Conservation (phyloP, 176 grass and related monocot species). For the Otatea glauca region DNA sequence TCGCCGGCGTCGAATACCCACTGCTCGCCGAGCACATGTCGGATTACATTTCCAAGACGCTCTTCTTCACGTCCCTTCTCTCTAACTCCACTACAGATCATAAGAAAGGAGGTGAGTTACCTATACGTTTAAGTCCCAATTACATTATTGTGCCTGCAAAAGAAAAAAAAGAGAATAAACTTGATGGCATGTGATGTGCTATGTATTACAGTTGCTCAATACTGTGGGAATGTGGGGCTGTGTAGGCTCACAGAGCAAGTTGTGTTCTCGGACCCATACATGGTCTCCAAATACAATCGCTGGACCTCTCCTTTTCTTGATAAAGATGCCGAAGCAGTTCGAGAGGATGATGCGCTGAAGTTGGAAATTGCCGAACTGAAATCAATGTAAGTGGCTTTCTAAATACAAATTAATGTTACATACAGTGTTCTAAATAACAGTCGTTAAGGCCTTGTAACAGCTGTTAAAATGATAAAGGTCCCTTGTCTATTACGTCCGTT, state of each 20-base stretch:
- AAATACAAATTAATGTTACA: background rate
- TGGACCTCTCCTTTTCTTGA: conserved; percentile 87
- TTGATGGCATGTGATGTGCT: background rate
- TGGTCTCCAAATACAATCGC: conserved; percentile 65
- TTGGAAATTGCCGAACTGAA: conserved; percentile 77
- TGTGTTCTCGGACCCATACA: conserved; percentile 90
- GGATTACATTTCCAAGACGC: conserved; percentile 77
- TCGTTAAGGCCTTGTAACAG: no score
- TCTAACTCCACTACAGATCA: conserved; percentile 79
- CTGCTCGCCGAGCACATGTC: conserved; percentile 82
- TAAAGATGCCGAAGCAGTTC: conserved; percentile 70
- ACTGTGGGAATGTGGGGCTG: conserved; percentile 83
- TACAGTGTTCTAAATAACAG: background rate
- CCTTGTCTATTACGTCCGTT: no score
- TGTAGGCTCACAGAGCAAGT: conserved; percentile 92
- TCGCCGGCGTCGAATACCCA: conserved; percentile 85
- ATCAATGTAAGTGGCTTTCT: conserved; percentile 54
- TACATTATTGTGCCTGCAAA: background rate
- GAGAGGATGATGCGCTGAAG: conserved; percentile 67
- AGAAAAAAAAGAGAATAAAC: background rate
- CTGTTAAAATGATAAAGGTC: no score
- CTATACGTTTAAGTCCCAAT: background rate
- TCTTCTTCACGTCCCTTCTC: conserved; percentile 87
- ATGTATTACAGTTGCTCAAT: conserved; percentile 73
- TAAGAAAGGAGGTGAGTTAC: conserved; percentile 63